Conservation (phyloP, 2,329 filamentous ascomycete genomes). For the Pezicula radicicola region DNA sequence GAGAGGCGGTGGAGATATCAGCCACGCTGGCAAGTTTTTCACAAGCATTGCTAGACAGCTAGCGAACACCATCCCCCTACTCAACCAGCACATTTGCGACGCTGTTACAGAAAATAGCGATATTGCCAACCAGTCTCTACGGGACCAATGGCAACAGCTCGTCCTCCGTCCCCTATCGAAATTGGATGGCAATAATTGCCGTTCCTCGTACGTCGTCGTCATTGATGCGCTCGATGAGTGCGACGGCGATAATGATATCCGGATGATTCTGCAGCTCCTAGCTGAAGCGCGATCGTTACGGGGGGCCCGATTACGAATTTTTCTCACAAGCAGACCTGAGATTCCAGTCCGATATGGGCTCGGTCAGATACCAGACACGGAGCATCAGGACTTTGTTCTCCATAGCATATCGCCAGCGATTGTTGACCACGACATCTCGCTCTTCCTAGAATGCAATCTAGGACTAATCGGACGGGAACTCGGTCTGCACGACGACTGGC, state of each 20-base stretch:
- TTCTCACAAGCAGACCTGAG: conserved; percentile 27
- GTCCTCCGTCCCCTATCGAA: conserved; percentile 34
- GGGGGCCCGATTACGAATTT: conserved; percentile 17
- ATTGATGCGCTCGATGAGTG: conserved; percentile 31
- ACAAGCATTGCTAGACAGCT: conserved; percentile 9
- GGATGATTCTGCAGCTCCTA: conserved; percentile 7
- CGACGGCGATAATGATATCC: conserved; percentile 14
- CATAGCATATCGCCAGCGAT: conserved; percentile 11
- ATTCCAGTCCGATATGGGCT: conserved; percentile 14
- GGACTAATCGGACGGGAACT: conserved; percentile 5
- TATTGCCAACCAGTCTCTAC: conserved; percentile 22
- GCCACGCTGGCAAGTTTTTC: conserved; percentile 11
- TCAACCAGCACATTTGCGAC: conserved; percentile 3
- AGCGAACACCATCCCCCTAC: neutral
- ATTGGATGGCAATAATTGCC: conserved; percentile 3
- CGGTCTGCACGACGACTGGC: neutral
- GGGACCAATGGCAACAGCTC: conserved; percentile 42
- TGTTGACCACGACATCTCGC: conserved; percentile 11
- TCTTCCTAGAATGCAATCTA: conserved; percentile 15
- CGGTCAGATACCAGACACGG: conserved; percentile 2
- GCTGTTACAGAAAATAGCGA: conserved; percentile 4
- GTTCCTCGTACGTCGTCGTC: conserved; percentile 16
- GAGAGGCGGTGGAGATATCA: conserved; percentile 17
- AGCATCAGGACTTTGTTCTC: conserved; percentile 16
- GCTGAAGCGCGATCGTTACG: conserved; percentile 6